These are phyloP conservation scores for Paramecium sexaurelia DNA, from an alignment of 73 alveolate genomes.

Conservation along the genomic window DNA sequence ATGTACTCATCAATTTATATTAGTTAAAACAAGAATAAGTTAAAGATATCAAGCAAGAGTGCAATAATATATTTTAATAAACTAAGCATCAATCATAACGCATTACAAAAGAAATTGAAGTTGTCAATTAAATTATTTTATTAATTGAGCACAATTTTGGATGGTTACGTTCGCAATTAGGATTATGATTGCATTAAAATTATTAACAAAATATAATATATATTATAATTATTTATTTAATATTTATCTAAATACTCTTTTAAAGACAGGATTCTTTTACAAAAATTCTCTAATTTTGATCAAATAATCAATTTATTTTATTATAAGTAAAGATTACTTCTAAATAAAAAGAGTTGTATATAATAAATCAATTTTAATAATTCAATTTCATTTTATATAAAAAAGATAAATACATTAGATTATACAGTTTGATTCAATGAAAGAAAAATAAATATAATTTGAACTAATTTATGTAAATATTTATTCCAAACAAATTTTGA, in stretches of 20 bases:
- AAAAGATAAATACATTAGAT: too few species aligned
- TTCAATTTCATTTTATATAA: too few species aligned
- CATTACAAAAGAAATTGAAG: background rate
- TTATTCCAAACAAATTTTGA: too few species aligned
- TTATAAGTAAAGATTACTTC: too few species aligned
- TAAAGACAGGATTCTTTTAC: too few species aligned
- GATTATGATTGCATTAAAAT: background rate
- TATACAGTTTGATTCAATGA: too few species aligned
- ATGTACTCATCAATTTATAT: constrained; percentile 1
- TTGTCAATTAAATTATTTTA: background rate
- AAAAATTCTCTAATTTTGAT: too few species aligned
- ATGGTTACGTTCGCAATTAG: constrained; percentile 7
- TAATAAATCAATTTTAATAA: too few species aligned
- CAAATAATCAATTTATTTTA: too few species aligned
- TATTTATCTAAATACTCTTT: background rate
- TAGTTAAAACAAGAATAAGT: constrained; percentile 41
- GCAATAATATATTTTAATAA: constrained; percentile 1
- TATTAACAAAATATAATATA: background rate
- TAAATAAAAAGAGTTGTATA: too few species aligned
- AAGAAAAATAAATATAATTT: too few species aligned
- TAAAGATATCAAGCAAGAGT: constrained; percentile 24
- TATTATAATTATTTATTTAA: background rate
- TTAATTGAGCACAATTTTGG: constrained; percentile 5
- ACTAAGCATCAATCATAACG: background rate
- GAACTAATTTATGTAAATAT: too few species aligned